Evolutionary conservation across 257 asterid genomes (phyloP).

Genomic region (Primulina tabacum): DNA sequence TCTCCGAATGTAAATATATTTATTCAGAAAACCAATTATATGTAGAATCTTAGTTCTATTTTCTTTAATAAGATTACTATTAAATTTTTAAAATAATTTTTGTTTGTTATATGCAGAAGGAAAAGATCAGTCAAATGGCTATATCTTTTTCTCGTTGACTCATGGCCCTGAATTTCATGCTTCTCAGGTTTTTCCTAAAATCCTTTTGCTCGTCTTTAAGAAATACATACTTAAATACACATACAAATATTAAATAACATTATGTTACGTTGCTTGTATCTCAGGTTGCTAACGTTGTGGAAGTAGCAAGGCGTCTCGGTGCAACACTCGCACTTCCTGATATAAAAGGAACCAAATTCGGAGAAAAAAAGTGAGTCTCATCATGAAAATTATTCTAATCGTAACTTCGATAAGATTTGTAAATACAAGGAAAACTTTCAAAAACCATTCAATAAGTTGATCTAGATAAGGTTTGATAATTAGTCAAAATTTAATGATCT

Average conservation of each 20-base stretch:
- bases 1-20: neutral
- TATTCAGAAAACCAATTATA: neutral
- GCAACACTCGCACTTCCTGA: slow-evolving; percentile 64
- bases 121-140: slow-evolving; percentile 34
- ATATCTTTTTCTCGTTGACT: slow-evolving; percentile 47
- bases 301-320: slow-evolving; percentile 51
- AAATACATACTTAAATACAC: neutral
- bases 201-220: neutral
- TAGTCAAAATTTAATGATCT: too few relatives aligned
- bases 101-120: slow-evolving; percentile 27
- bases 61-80: neutral
- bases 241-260: neutral
- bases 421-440: neutral
- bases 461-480: neutral
- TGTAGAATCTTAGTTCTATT: neutral
- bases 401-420: neutral
- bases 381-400: neutral
- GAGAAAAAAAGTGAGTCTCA: slow-evolving; percentile 35
- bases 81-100: neutral
- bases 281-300: slow-evolving; percentile 58
- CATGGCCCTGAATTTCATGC: slow-evolving; percentile 57
- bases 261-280: neutral
- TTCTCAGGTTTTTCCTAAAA: slow-evolving; percentile 42
- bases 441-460: neutral
- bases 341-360: slow-evolving; percentile 33